Evolutionary conservation across 2,329 filamentous ascomycete species (phyloP).

Genomic region (Sclerotiophoma versabilis): DNA sequence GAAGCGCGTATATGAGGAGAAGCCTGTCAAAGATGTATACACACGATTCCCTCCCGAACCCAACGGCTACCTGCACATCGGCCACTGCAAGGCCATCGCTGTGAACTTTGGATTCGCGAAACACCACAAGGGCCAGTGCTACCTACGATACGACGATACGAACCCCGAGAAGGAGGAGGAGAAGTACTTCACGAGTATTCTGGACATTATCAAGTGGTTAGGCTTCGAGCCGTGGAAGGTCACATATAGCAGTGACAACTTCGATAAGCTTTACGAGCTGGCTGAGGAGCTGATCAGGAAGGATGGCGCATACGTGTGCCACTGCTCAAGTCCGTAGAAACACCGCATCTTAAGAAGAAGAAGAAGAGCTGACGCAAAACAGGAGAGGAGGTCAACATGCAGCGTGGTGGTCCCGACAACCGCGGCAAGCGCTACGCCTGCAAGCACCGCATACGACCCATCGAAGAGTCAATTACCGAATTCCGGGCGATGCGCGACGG

Average conservation of each 20-base stretch:
- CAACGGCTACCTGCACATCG: constrained; percentile 92
- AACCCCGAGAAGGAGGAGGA: constrained; percentile 95
- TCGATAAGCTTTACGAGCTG: constrained; percentile 84
- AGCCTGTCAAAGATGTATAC: constrained; percentile 54
- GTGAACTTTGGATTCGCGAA: constrained; percentile 96
- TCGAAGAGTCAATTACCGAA: constrained; percentile 79
- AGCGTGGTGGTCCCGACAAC: constrained; percentile 79
- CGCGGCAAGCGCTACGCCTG: constrained; percentile 78
- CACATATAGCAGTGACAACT: constrained; percentile 91
- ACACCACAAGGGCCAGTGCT: constrained; percentile 79
- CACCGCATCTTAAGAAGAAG: neutral
- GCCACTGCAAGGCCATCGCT: constrained; percentile 93
- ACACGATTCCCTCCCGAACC: constrained; percentile 67
- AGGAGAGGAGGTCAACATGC: constrained; percentile 82
- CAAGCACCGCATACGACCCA: constrained; percentile 75
- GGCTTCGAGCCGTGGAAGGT: constrained; percentile 80
- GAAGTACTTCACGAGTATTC: constrained; percentile 85
- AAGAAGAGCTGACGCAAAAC: neutral
- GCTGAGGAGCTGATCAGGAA: constrained; percentile 82
- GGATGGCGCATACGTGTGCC: constrained; percentile 80
- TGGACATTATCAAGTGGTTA: constrained; percentile 87
- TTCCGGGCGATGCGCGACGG: constrained; percentile 92
- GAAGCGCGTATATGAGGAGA: constrained; percentile 59
- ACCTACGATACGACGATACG: constrained; percentile 88
- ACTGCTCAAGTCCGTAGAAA: constrained; percentile 68